Evolutionary conservation across 2,329 filamentous ascomycete genomes (phyloP), one percentile per base, ranked within the genome.

Genomic region (Alternaria dauci): DNA sequence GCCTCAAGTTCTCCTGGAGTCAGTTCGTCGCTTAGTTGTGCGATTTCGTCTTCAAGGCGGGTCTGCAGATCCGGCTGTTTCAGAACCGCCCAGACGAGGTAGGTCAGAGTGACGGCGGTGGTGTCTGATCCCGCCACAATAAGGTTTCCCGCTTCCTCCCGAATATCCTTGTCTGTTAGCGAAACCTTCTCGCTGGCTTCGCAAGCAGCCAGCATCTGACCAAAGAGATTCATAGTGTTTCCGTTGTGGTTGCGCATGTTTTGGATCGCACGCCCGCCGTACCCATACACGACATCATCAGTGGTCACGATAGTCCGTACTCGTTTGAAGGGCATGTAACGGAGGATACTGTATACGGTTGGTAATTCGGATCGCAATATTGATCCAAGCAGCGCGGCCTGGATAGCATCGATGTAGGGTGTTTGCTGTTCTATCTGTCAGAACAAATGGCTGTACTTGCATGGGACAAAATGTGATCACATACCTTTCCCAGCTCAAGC

Each of bases 61-160:
- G 51, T 51, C 38, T 72, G 71, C 8, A 76, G 41, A 8, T 48
- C 56, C 1, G 68, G 58, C 4, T 67, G 56, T 32, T 70, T 66
- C 3, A 74, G 67, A 2, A 78, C 70, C 8, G 75, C 72, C 73
- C 74, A 77, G 2, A 71, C 69, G 25, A 78, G 60, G 47, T 77
- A 78, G 4, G 75, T 78, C 20, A 79, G 51, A 6, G 71, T 76
- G 5, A 72, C 64, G 14, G 68, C 73, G 3, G 76, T 78, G 2
- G 76, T 79, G 41, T 78, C 76, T 4, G 73, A 74, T 1, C 76
- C 76, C 2, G 73, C 73, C 5, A 78, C 69, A 36, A 78, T 77
- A 9, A 76, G 41, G 42, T 72, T 73, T 12, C 66, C 69, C 8
- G 74, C 73, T 55, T 78, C 74, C 50, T 69, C 62, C 8, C 67